Evolutionary conservation across 23 red algal genomes (phyloP).

Genomic region (Gracilaria gracilis): DNA sequence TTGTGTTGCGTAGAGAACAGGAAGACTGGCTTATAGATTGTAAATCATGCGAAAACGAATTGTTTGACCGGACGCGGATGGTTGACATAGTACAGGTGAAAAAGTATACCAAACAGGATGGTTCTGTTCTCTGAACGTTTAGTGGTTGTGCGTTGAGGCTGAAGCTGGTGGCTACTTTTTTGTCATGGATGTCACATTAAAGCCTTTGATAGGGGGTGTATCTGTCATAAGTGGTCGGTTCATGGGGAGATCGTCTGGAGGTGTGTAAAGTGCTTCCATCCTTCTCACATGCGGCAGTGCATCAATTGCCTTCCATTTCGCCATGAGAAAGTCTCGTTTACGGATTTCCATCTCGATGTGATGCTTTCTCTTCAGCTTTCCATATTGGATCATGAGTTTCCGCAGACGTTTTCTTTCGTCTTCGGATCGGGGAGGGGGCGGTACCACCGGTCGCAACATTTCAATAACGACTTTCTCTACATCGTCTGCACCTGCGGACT

Average conservation of each 20-base stretch:
- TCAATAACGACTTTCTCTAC: conserved; percentile 25
- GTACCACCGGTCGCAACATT: conserved; percentile 52
- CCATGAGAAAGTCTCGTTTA: conserved; percentile 24
- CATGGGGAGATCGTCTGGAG: background rate
- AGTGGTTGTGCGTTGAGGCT: background rate
- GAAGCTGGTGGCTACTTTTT: conserved; percentile 11
- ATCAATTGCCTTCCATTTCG: conserved; percentile 70
- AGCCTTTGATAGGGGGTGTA: conserved; percentile 70
- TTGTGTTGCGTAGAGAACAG: background rate
- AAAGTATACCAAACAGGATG: background rate
- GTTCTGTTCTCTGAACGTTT: background rate
- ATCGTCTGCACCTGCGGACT: background rate
- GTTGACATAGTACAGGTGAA: background rate
- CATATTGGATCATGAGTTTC: conserved; percentile 45
- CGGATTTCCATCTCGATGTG: conserved; percentile 33
- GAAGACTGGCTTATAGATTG: background rate
- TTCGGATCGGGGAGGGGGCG: conserved; percentile 38
- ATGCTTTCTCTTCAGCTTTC: conserved; percentile 48
- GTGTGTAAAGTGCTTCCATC: conserved; percentile 48
- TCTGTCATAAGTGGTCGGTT: conserved; percentile 45
- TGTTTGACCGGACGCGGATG: background rate
- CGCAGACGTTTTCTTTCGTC: conserved; percentile 47
- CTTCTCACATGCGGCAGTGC: conserved; percentile 60
- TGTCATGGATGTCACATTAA: conserved; percentile 37
- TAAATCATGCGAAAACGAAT: background rate